Percentiles rank a stretch among this genome's conserved stretches.
Conservation (phyloP, 2,329 filamentous ascomycete genomes). For the Fusarium incarnatum region DNA sequence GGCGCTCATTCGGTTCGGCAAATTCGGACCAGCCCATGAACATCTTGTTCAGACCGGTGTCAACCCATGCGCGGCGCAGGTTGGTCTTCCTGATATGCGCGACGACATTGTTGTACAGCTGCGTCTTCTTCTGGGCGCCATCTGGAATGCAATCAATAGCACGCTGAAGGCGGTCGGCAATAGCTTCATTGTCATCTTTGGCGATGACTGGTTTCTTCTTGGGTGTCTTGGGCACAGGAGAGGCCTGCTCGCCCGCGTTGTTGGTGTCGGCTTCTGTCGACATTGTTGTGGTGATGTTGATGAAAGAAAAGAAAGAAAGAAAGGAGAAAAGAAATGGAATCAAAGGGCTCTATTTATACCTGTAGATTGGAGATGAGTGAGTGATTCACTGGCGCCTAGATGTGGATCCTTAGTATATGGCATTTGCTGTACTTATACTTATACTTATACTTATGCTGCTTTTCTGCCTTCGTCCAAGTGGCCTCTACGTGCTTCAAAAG, state of each 20-base stretch:
- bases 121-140: too few relatives aligned
- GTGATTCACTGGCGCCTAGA: constrained; percentile 2
- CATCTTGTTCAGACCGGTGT: neutral
- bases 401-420: neutral
- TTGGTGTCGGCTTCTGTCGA: neutral
- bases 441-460: neutral
- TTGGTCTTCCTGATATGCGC: too few relatives aligned
- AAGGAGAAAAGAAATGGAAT: neutral
- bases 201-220: too few relatives aligned
- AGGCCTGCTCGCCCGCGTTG: neutral
- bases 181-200: neutral
- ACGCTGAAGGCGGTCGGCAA: too few relatives aligned
- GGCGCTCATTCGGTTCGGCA: too few relatives aligned
- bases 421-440: neutral
- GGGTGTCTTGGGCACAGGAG: neutral
- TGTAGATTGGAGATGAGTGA: neutral
- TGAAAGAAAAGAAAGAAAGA: neutral
- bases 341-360: neutral
- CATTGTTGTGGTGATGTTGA: neutral
- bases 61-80: neutral
- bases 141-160: too few relatives aligned
- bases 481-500: neutral
- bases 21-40: too few relatives aligned
- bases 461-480: neutral
- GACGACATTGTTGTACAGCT: too few relatives aligned